Evolutionary conservation across 768 basidiomycete genomes (phyloP).

Genomic region (Suillus weaverae): DNA sequence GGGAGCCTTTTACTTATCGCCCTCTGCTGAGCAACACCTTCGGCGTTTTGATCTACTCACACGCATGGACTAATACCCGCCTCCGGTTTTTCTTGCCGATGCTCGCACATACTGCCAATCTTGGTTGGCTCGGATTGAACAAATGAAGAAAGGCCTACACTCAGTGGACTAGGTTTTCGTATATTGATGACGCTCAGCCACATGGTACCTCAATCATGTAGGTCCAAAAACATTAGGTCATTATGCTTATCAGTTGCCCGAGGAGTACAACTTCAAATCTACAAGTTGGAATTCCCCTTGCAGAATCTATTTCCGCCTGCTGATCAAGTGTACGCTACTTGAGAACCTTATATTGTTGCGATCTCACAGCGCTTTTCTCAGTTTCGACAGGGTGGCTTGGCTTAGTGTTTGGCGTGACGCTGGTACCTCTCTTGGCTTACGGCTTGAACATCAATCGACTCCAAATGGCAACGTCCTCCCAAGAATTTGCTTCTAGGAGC

Average conservation of each 20-base stretch:
- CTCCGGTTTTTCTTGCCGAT: neutral
- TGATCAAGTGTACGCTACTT: neutral
- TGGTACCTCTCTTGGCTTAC: neutral
- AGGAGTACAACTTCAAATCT: conserved; percentile 1
- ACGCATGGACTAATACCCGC: neutral
- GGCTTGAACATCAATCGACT: neutral
- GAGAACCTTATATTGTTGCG: neutral
- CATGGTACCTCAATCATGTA: neutral
- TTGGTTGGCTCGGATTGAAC: neutral
- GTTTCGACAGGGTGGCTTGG: neutral
- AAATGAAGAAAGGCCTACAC: neutral
- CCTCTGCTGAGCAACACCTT: neutral
- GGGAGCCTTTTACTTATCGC: neutral
- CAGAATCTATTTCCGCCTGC: neutral
- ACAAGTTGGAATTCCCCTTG: neutral
- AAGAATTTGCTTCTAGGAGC: neutral
- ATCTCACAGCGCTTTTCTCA: neutral
- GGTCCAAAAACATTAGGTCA: neutral
- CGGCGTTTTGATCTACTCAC: neutral
- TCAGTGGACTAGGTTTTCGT: neutral
- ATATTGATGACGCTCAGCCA: neutral
- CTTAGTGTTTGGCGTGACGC: neutral
- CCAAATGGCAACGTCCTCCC: neutral
- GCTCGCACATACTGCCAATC: neutral
- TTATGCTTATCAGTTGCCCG: neutral